Evolutionary conservation across 495 filamentous ascomycete genomes (phyloP).

Genomic region (Aspergillus bertholletiae): DNA sequence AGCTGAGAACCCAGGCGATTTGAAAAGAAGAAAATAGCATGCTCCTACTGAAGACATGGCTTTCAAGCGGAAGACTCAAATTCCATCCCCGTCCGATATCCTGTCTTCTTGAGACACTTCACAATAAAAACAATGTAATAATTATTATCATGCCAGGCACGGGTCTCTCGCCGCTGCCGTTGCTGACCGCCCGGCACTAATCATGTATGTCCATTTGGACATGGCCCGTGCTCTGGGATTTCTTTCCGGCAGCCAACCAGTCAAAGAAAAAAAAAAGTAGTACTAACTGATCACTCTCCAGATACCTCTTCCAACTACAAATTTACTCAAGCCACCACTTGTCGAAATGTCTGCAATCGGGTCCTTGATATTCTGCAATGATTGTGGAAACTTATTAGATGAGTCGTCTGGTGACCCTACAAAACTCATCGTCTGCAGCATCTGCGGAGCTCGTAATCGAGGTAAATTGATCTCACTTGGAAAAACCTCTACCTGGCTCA

Average conservation of each 20-base stretch:
- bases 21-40: slow-evolving; percentile 43
- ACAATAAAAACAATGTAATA: slow-evolving; percentile 17
- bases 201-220: slow-evolving; percentile 5
- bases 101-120: neutral
- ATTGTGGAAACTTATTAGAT: slow-evolving; percentile 88
- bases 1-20: slow-evolving; percentile 30
- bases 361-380: slow-evolving; percentile 88
- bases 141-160: slow-evolving; percentile 27
- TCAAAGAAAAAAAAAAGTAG: slow-evolving; percentile 23
- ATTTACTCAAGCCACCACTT: neutral
- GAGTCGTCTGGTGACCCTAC: slow-evolving; percentile 69
- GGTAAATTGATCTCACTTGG: slow-evolving; percentile 45
- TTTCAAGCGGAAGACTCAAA: slow-evolving; percentile 15
- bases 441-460: slow-evolving; percentile 80
- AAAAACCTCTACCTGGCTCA: slow-evolving; percentile 1
- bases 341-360: slow-evolving; percentile 79
- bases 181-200: slow-evolving; percentile 33
- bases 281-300: neutral
- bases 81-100: slow-evolving; percentile 9
- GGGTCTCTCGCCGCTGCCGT: slow-evolving; percentile 29
- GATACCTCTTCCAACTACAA: neutral
- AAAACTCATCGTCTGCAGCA: slow-evolving; percentile 72
- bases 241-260: slow-evolving; percentile 17
- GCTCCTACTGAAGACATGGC: slow-evolving; percentile 52
- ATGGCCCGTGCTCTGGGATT: slow-evolving; percentile 29